Evolutionary conservation across 2,329 filamentous ascomycete species (phyloP), one percentile per base, ranked within the genome.

Genomic region (Colletotrichum sp.): DNA sequence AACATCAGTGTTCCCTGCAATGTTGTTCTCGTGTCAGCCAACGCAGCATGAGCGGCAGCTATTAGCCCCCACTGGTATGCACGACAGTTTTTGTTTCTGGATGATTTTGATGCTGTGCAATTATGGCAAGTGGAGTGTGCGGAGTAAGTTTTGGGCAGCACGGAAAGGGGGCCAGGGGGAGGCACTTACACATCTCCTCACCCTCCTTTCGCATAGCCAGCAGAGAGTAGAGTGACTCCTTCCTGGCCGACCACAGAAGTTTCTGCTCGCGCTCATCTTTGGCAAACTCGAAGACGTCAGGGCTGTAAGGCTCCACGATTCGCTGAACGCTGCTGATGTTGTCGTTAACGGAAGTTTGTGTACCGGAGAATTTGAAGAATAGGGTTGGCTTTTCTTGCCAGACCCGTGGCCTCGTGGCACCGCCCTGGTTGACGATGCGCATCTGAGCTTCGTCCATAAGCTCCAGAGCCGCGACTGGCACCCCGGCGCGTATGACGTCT

Each of bases 281-380:
- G 6, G 94, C 59, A 80, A 95, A 94, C 78, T 94, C 91, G 77
- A 95, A 95, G 2, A 87, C 89, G 60, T 90, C 87, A 75, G 90
- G 90, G 87, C 87, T 16, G 85, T 82, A 75, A 5, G 71, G 73
- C 55, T 78, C 90, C 7, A 90, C 90, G 36, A 94, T 83, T 34
- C 88, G 86, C 10, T 94, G 80, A 15, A 83, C 82, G 74, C 89
- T 90, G 30, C n/a, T 7, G 4, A 92, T 90, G 52, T 93, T 85
- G 55, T 90, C 88, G 78, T 91, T 91, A 48, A 95, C 90, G 0
- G 88, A 87, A 9, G 85, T 86, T 0, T 91, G 87, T 0, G 93
- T 94, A 15, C 93, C 93, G 0, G 91, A 88, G 80, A 95, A 95
- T 67, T 94, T 95, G 86, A 95, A 91, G 80, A 96, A 95, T 3